Conservation (phyloP, 2,329 filamentous ascomycete species). For the Penicillium occitanis region DNA sequence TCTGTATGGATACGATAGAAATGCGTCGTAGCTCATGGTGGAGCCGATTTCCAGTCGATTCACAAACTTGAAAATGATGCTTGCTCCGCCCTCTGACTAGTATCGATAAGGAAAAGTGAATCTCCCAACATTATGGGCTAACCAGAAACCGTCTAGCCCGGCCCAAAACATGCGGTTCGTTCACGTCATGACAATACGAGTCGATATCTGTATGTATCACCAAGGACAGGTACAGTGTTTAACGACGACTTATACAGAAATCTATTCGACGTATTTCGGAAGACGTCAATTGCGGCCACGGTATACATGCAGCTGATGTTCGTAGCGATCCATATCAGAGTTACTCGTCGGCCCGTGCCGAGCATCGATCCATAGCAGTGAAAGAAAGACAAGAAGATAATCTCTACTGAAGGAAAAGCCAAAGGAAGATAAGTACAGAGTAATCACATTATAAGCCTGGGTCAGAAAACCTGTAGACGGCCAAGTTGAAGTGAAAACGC, state of each 20-base stretch:
- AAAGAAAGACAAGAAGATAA: background rate
- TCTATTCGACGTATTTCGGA: background rate
- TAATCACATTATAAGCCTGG: background rate
- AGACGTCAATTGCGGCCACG: background rate
- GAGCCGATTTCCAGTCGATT: background rate
- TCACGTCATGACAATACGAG: background rate
- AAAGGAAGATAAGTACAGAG: background rate
- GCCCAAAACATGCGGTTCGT: background rate
- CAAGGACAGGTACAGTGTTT: background rate
- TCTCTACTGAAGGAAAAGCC: background rate
- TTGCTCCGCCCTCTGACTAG: background rate
- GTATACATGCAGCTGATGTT: background rate
- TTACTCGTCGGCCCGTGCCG: conserved; percentile 1
- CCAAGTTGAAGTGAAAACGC: background rate
- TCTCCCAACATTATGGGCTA: background rate
- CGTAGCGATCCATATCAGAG: background rate
- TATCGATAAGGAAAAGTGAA: background rate
- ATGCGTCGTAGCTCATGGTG: background rate
- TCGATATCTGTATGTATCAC: background rate
- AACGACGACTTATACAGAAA: background rate
- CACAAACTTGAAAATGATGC: background rate
- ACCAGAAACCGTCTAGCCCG: background rate
- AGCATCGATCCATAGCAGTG: background rate
- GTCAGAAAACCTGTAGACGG: background rate
- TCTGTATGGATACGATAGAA: background rate